Evolutionary conservation across 2,329 filamentous ascomycete genomes (phyloP), one percentile per base, ranked within the genome.

Genomic region (Diaporthe ampelina): DNA sequence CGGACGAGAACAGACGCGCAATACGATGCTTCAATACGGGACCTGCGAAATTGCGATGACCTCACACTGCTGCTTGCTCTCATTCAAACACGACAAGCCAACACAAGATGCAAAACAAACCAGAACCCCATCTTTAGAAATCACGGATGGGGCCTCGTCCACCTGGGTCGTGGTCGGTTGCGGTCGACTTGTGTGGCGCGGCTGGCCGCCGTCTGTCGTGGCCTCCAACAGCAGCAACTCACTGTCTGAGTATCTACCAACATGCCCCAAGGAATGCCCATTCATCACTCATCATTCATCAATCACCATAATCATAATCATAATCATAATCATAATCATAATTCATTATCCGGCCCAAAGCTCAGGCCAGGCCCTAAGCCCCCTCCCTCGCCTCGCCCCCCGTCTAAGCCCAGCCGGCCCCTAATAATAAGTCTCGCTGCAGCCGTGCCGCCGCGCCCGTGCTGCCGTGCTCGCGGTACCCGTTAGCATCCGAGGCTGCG

Each of bases 41-140:
- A 54, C 37, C 43, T 69, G 61, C 59, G 74, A 75, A 40, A 75
- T 75, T 75, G 59, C 74, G 68, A 72, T 75, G 72, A 75, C 65
- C 67, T 72, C 74, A 74, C 52, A 17, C 24, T 57, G 54, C 58
- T 68, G 59, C 52, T 67, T 45, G 40, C 54, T 56, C 11, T 52
- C 63, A 29, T n/a, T 17, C 24, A 40, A 58, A 68, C 45, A 72
- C 37, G 43, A n/a, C n/a, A 37, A 70, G 35, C 67, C 59, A 73
- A 45, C 45, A 52, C 45, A 37, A 37, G 29, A 68, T 24, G 45
- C 61, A 19, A 67, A 26, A 52, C 61, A 67, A 24, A 43, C 61
- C 21, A 32, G n/a, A 32, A 67, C 15, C 0, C 3, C 43, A 37
- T 50, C 43, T 52, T 52, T 67, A 37, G 61, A 67, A 65, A 35